A percentile compares a stretch with the other conserved stretches of the same genome.
Evolutionary conservation across 2,329 filamentous ascomycete genomes (phyloP).

Genomic region (Gaeumannomyces tritici): DNA sequence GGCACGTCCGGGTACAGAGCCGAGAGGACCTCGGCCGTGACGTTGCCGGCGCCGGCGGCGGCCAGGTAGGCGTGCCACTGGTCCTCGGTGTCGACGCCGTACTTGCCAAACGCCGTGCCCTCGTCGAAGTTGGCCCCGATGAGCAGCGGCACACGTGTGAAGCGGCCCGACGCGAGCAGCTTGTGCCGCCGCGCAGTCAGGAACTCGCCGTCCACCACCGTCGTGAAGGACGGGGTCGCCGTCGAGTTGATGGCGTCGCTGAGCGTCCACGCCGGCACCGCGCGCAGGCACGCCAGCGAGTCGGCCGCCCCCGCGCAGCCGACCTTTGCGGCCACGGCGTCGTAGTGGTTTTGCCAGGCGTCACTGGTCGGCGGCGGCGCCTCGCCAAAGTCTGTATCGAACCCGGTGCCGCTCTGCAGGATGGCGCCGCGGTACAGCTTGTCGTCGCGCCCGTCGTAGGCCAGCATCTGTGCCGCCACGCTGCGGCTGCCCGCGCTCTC

Average conservation of each 20-base stretch:
- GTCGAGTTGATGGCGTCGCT: constrained; percentile 8
- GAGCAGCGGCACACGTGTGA: constrained; percentile 55
- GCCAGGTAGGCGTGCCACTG: constrained; percentile 30
- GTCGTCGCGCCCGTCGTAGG: constrained; percentile 41
- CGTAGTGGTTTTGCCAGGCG: constrained; percentile 6
- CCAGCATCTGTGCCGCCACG: constrained; percentile 38
- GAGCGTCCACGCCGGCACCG: constrained; percentile 8
- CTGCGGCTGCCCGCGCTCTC: constrained; percentile 42
- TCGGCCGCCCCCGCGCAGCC: not conserved
- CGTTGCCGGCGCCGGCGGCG: constrained; percentile 11
- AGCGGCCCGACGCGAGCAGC: constrained; percentile 46
- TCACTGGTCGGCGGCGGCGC: not conserved
- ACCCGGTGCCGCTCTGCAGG: constrained; percentile 11
- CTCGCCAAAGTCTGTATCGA: not conserved
- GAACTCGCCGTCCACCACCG: constrained; percentile 10
- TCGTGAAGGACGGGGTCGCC: constrained; percentile 1
- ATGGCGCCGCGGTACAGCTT: constrained; percentile 45
- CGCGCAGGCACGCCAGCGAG: constrained; percentile 8
- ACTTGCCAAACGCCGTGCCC: constrained; percentile 42
- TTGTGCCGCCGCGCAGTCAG: constrained; percentile 13
- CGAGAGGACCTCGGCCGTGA: constrained; percentile 21
- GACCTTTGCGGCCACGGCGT: constrained; percentile 2
- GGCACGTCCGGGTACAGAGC: constrained; percentile 40
- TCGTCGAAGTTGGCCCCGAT: constrained; percentile 58
- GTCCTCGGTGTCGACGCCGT: constrained; percentile 42